A percentile compares a stretch with the other conserved stretches of the same genome.
Conservation (phyloP, 2,329 filamentous ascomycete genomes). For the Beauveria rudraprayagi region DNA sequence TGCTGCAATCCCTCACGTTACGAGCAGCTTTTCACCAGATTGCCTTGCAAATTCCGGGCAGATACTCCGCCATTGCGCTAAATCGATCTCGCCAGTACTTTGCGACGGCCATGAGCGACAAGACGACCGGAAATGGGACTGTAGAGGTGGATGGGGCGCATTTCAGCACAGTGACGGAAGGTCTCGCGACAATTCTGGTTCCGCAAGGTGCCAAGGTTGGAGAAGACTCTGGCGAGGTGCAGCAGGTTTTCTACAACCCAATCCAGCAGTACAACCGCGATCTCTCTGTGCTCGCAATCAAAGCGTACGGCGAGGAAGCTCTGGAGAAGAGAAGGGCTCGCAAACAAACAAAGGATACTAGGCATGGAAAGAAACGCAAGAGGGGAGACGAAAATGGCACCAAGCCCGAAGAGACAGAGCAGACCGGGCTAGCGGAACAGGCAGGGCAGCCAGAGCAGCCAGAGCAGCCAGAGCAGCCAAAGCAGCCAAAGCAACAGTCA, state of each 20-base stretch:
- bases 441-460: background rate
- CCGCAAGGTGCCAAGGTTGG: constrained; percentile 37
- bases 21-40: background rate
- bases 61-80: background rate
- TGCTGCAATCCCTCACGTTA: background rate
- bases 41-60: background rate
- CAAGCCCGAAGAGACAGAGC: constrained; percentile 9
- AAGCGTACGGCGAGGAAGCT: constrained; percentile 69
- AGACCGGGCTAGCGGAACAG: background rate
- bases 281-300: constrained; percentile 84
- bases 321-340: constrained; percentile 34
- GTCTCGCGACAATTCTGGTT: constrained; percentile 49
- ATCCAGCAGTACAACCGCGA: constrained; percentile 99
- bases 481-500: background rate
- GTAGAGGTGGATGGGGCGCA: constrained; percentile 35
- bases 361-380: constrained; percentile 33
- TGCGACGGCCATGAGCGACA: constrained; percentile 1
- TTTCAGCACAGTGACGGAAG: constrained; percentile 46
- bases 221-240: constrained; percentile 50
- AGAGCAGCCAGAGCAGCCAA: background rate
- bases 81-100: background rate
- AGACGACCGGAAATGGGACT: constrained; percentile 14
- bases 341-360: constrained; percentile 22
- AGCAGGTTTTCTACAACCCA: constrained; percentile 95
- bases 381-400: constrained; percentile 26